A percentile compares a stretch with the other conserved stretches of the same genome.
Evolutionary conservation across 1,284 basidiomycete genomes (phyloP).

Genomic region (Moniliella sp.): DNA sequence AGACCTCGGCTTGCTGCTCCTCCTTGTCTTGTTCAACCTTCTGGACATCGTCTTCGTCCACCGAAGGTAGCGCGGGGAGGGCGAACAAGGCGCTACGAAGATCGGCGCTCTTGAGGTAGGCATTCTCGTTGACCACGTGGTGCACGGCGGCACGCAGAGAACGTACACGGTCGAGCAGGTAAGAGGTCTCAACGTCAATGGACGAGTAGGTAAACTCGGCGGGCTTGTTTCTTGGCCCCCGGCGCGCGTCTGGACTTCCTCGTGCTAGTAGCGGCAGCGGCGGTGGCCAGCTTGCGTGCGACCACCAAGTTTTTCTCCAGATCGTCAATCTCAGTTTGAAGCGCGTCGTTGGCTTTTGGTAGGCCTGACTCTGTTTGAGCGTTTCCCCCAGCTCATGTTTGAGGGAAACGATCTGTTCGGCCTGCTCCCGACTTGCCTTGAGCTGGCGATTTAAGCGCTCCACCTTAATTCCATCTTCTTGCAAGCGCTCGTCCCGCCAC

Average conservation of each 20-base stretch:
- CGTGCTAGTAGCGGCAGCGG: neutral
- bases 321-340: conserved; percentile 66
- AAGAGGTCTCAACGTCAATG: conserved; percentile 8
- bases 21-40: no score
- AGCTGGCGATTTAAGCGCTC: conserved; percentile 78
- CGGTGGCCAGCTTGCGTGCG: no score
- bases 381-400: conserved; percentile 58
- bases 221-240: conserved; percentile 2
- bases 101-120: conserved; percentile 69
- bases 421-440: conserved; percentile 62
- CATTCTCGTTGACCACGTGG: conserved; percentile 73
- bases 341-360: conserved; percentile 78
- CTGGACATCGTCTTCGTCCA: no score
- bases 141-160: conserved; percentile 68
- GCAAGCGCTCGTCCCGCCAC: conserved; percentile 59
- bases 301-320: no score
- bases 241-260: neutral
- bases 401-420: conserved; percentile 58
- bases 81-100: conserved; percentile 57
- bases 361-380: conserved; percentile 62
- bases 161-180: conserved; percentile 46
- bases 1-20: neutral
- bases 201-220: neutral
- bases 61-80: conserved; percentile 37
- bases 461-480: conserved; percentile 74